Evolutionary conservation across 495 filamentous ascomycete species (phyloP), one percentile per base, ranked within the genome.

Genomic region (Elaphomyces granulatus): DNA sequence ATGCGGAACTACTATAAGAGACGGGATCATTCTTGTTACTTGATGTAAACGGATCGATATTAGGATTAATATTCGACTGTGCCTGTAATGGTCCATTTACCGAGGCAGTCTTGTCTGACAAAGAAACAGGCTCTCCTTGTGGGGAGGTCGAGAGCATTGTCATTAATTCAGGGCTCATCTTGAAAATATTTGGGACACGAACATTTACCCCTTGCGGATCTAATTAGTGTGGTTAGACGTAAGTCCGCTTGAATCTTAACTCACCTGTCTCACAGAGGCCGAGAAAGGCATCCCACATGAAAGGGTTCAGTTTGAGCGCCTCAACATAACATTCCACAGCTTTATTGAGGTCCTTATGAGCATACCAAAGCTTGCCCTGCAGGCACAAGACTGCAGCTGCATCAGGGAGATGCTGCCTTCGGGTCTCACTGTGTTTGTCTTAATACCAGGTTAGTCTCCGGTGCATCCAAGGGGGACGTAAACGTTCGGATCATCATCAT

Each of bases 271-370:
- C 72, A 42, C 79, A 81, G 3, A 98, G 63, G n/a, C 71, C 78
- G 15, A 78, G 68, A 55, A 94, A 95, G 0, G 92, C 92, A 66
- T 98, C 90, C 90, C 92, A 96, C 75, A 93, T 87, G 60, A 96
- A 93, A 0, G 90, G 87, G 52, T 95, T 96, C 28, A 78, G 53
- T 56, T 87, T 93, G 37, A 96, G 63, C 6, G 90, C 78, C 42
- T 87, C 83, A 41, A 87, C 83, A 55, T 86, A 96, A 52, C 74
- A 81, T 36, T 81, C 71, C 8, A 86, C 72, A 20, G 92, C 84
- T 50, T 81, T 86, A 46, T 78, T 77, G 44, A 77, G 67, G 55
- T 94, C 82, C 37, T 81, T 77, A 51, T 87, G 74, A 12, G 74
- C 83, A 21, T 80, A 71, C 64, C 81, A 93, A 21, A 98, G 65